Percentiles rank a stretch among this genome's conserved stretches.
Evolutionary conservation across 2,329 filamentous ascomycete species (phyloP).

Genomic region (Penicillium glabrum): DNA sequence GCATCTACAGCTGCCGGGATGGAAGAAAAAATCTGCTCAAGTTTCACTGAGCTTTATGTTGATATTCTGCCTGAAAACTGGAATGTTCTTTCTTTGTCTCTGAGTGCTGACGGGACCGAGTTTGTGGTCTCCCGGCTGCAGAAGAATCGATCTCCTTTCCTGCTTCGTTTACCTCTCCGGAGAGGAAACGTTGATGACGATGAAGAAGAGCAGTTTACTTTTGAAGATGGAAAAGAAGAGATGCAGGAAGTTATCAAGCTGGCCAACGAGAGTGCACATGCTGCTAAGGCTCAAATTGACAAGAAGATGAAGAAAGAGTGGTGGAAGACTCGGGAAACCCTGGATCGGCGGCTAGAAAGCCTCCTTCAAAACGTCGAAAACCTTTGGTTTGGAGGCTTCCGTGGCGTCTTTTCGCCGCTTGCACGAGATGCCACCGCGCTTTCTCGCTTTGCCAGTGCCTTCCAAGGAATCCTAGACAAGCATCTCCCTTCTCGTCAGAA

Average conservation of each 20-base stretch:
- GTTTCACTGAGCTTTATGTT: constrained; percentile 77
- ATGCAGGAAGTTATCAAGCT: constrained; percentile 77
- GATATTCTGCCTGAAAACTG: constrained; percentile 80
- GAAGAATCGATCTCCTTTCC: constrained; percentile 73
- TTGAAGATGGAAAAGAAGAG: constrained; percentile 75
- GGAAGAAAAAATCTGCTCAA: constrained; percentile 49
- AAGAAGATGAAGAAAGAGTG: constrained; percentile 78
- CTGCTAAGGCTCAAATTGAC: constrained; percentile 66
- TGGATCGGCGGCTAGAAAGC: constrained; percentile 75
- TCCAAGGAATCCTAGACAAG: constrained; percentile 76
- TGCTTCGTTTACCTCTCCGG: constrained; percentile 81
- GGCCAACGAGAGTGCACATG: constrained; percentile 82
- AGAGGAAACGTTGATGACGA: constrained; percentile 81
- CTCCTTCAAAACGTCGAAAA: constrained; percentile 84
- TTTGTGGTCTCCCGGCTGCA: constrained; percentile 86
- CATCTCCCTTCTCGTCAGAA: constrained; percentile 78
- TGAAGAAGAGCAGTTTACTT: constrained; percentile 73
- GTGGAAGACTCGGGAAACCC: constrained; percentile 81
- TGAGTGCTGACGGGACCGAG: constrained; percentile 80
- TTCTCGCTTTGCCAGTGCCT: constrained; percentile 72
- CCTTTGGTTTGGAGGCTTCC: constrained; percentile 93
- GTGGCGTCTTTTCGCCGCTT: constrained; percentile 84
- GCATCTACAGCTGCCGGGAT: constrained; percentile 19
- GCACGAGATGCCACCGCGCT: constrained; percentile 63
- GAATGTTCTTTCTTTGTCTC: constrained; percentile 80